Conservation (phyloP, 2,329 filamentous ascomycete species). For the Colletotrichum sp. region DNA sequence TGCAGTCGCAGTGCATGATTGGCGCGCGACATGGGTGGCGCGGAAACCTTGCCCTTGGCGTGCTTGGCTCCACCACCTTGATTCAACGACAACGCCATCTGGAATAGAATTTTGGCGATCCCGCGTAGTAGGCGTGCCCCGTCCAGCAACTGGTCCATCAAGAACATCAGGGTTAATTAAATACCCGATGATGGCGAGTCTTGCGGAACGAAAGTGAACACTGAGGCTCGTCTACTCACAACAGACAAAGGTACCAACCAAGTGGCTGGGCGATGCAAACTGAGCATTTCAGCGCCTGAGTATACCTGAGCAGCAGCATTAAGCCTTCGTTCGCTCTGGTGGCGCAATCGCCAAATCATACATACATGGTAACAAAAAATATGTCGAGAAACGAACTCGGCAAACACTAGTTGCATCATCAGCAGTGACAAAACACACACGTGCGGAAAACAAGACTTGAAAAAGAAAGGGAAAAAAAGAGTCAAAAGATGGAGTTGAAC, state of each 20-base stretch:
- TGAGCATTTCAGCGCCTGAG: neutral
- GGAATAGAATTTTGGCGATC: neutral
- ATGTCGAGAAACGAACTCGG: too few species aligned
- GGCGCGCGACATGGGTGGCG: neutral
- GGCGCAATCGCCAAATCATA: neutral
- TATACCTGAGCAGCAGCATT: rapidly evolving
- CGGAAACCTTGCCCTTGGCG: neutral
- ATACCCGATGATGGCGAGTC: rapidly evolving
- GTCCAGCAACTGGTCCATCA: rapidly evolving
- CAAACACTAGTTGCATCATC: neutral
- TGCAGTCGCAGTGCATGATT: neutral
- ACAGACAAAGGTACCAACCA: too few species aligned
- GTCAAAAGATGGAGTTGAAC: neutral
- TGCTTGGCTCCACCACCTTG: neutral
- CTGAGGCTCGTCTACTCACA: rapidly evolving
- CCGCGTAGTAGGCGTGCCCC: neutral
- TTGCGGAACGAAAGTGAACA: rapidly evolving
- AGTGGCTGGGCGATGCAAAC: neutral
- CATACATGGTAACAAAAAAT: too few species aligned
- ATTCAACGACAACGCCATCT: neutral
- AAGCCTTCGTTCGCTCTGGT: neutral
- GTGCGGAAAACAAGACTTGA: neutral
- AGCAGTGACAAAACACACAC: neutral
- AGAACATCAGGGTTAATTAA: rapidly evolving
- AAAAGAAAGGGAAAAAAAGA: neutral